These are phyloP conservation scores for Penicillium manginii DNA, from an alignment of 495 filamentous ascomycete genomes.

Conservation along the genomic window DNA sequence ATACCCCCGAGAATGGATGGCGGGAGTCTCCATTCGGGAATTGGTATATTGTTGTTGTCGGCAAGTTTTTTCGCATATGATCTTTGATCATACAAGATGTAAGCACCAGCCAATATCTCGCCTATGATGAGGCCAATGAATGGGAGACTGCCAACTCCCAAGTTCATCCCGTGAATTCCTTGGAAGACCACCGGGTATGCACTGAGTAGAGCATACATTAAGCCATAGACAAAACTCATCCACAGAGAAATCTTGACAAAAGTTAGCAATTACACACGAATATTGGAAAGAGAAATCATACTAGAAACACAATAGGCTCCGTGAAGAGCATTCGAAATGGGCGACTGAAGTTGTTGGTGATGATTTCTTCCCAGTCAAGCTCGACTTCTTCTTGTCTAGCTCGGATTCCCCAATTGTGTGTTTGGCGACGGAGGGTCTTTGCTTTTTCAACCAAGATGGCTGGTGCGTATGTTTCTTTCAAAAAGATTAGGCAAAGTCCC, in stretches of 20 bases:
- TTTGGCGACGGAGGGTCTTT: constrained; percentile 42
- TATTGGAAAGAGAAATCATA: not conserved
- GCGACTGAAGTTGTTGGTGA: constrained; percentile 46
- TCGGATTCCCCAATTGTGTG: constrained; percentile 53
- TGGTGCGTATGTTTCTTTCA: constrained; percentile 46
- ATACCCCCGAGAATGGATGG: constrained; percentile 53
- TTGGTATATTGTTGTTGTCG: constrained; percentile 37
- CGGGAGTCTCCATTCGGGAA: constrained; percentile 43
- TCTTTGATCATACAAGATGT: constrained; percentile 30
- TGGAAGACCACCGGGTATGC: constrained; percentile 49
- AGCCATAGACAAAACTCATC: constrained; percentile 51
- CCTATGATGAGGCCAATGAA: constrained; percentile 48
- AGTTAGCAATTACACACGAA: too few relatives aligned
- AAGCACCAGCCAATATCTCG: constrained; percentile 36
- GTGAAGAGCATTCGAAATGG: constrained; percentile 52
- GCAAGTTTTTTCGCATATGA: constrained; percentile 35
- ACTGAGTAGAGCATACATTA: constrained; percentile 45
- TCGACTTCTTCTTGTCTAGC: constrained; percentile 54
- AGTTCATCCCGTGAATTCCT: constrained; percentile 40
- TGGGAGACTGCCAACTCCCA: constrained; percentile 41
- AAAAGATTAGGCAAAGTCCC: constrained; percentile 34
- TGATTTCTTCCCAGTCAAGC: constrained; percentile 43
- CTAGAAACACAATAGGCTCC: constrained; percentile 41
- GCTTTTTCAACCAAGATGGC: constrained; percentile 46
- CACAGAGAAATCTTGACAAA: constrained; percentile 43